Percentiles rank a stretch among this genome's conserved stretches.
Evolutionary conservation across 768 basidiomycete genomes (phyloP).

Genomic region (Epithele typhae): DNA sequence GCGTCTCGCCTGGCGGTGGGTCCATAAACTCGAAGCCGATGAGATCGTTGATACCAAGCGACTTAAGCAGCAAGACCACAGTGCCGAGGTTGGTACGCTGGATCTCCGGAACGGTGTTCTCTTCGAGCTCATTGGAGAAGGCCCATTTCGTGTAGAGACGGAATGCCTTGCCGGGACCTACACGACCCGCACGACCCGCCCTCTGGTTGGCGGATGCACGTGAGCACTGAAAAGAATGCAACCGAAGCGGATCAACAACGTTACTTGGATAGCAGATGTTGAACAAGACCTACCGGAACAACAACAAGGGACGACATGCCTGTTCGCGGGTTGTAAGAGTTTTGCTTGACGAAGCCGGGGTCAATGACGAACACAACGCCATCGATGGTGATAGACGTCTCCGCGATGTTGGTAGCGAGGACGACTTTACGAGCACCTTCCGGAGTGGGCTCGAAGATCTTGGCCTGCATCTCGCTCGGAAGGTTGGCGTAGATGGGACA

Average conservation of each 20-base stretch:
- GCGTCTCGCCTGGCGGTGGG: conserved; percentile 95
- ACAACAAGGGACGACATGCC: conserved; percentile 97
- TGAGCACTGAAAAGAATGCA: conserved; percentile 60
- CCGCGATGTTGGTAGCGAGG: conserved; percentile 98
- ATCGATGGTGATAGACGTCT: conserved; percentile 98
- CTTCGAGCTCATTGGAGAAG: conserved; percentile 90
- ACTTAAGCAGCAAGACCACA: conserved; percentile 94
- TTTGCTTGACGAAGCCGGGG: conserved; percentile 99
- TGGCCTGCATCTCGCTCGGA: conserved; percentile 99
- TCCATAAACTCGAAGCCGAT: conserved; percentile 99
- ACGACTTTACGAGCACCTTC: conserved; percentile 97
- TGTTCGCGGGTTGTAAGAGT: conserved; percentile 96
- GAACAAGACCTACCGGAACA: conserved; percentile 67
- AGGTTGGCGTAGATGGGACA: conserved; percentile 99
- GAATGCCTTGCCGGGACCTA: conserved; percentile 97
- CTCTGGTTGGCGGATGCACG: conserved; percentile 96
- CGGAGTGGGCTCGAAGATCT: conserved; percentile 99
- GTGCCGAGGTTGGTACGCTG: conserved; percentile 97
- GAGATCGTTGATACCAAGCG: conserved; percentile 95
- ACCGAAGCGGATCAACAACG: too few relatives aligned
- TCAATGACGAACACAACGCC: conserved; percentile 99
- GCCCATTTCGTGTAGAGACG: conserved; percentile 99
- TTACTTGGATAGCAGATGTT: too few relatives aligned
- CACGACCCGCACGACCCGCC: conserved; percentile 95
- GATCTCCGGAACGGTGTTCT: conserved; percentile 97